Base-by-base conservation (phyloP, 441 rosid species). In the Erodium texanum region DNA sequence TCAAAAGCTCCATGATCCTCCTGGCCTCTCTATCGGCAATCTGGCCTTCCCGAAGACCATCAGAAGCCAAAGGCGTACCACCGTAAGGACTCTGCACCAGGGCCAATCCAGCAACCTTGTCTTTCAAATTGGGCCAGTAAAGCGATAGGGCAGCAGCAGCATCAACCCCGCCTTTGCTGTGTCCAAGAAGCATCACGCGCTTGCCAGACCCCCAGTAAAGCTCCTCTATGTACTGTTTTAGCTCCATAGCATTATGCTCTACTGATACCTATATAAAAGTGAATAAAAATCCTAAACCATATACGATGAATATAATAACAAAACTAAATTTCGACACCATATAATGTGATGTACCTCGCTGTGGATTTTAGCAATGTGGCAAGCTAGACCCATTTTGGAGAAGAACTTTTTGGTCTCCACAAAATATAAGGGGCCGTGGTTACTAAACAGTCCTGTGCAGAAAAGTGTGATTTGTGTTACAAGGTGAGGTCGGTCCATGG, bases 131-230 rank as follows among this genome's bases (percentile, higher is more conserved):
- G 75, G 96, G 73, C 99, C 97, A 94, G 76, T 92, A 87, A 56
- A 94, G 79, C 15, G 99, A 89, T 58, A 92, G 73, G 68, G 99
- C 96, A 79, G 97, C 98, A 1, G 98, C 99, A 41, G 94, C 82
- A 79, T 94, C 99, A 73, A 92, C 83, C 59, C 99, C 99, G 69
- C 99, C 98, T 89, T 94, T 94, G 84, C 99, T 92, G 80, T 94
- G 99, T 61, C 99, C 98, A 68, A 94, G 89, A 76, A 94, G 86
- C 81, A 94, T 77, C 72, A 94, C 93, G 36, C 87, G 85, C 81
- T 94, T 94, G 71, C 85, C 81, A 29, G 96, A 84, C 65, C 98
- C 98, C 98, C 98, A 92, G 72, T 83, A 86, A 20, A 92, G 82
- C 84, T 94, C 99, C 74, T 94, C 97, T 65, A 94, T 87, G 78